A percentile compares a stretch with the other conserved stretches of the same genome.
Conservation (phyloP, 129 eudicot genomes). For the Ambrosia artemisiifolia region DNA sequence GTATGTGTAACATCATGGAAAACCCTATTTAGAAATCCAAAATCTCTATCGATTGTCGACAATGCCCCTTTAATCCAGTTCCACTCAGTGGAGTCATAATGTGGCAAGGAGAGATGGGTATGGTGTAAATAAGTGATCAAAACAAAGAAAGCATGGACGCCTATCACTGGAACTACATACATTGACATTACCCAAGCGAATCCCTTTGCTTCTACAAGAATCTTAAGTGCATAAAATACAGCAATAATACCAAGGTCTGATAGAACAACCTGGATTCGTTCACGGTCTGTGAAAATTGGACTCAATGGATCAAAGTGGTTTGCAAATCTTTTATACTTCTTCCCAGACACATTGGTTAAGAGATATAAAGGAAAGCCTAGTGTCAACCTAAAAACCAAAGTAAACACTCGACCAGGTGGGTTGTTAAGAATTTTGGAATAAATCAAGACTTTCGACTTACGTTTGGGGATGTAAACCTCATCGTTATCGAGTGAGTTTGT, state of each 20-base stretch:
- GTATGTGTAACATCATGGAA: conserved; percentile 31
- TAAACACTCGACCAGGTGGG: background rate
- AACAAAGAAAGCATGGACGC: conserved; percentile 25
- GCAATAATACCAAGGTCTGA: background rate
- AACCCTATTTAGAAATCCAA: conserved; percentile 23
- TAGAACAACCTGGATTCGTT: background rate
- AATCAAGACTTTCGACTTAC: no score
- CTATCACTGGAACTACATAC: conserved; percentile 24
- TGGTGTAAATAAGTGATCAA: conserved; percentile 33
- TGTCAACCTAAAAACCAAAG: background rate
- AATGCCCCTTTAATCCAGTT: no score
- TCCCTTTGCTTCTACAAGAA: background rate
- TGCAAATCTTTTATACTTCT: no score
- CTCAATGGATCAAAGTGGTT: no score
- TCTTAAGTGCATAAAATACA: background rate
- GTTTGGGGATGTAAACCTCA: no score
- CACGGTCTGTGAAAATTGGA: no score
- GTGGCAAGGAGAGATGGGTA: conserved; percentile 23
- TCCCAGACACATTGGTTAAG: background rate
- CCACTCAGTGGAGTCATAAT: no score
- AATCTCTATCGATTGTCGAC: background rate
- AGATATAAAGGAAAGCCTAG: background rate
- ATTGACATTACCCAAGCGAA: conserved; percentile 24
- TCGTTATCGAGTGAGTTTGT: no score
- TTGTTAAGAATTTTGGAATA: no score